Percentiles rank a stretch among this genome's conserved stretches.
These are phyloP conservation scores for Logfia minima DNA, from an alignment of 129 eudicot species.

Conservation along the genomic window DNA sequence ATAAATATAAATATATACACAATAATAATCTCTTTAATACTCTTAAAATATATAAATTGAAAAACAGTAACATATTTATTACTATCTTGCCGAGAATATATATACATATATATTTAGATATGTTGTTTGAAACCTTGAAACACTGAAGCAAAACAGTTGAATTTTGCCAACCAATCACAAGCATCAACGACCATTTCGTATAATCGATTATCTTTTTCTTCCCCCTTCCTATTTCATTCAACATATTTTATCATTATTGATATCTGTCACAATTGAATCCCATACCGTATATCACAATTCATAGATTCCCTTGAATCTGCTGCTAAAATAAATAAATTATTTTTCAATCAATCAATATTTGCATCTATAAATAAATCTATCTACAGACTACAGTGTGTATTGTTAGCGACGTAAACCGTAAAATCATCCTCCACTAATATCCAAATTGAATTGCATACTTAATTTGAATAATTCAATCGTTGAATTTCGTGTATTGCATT, in stretches of 20 bases:
- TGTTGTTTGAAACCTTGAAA: neutral
- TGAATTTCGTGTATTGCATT: constrained; percentile 17
- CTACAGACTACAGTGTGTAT: neutral
- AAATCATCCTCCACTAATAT: neutral
- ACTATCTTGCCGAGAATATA: too few relatives aligned
- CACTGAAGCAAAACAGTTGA: neutral
- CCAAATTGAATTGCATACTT: constrained; percentile 3
- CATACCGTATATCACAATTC: constrained; percentile 10
- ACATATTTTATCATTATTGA: neutral
- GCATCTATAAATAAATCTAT: neutral
- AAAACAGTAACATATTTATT: too few relatives aligned
- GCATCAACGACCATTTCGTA: constrained; percentile 12
- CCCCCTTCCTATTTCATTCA: neutral
- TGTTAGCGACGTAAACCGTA: neutral
- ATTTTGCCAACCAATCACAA: constrained; percentile 26
- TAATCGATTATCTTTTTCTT: constrained; percentile 4
- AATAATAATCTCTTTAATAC: too few relatives aligned
- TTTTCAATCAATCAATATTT: neutral
- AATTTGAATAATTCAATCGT: constrained; percentile 22
- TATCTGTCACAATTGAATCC: constrained; percentile 14
- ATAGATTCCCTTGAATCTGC: constrained; percentile 20
- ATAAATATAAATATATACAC: too few relatives aligned
- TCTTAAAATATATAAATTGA: too few relatives aligned
- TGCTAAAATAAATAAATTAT: neutral
- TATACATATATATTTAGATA: too few relatives aligned